Evolutionary conservation across 257 asterid species (phyloP).

Genomic region (Capsicum chinense): DNA sequence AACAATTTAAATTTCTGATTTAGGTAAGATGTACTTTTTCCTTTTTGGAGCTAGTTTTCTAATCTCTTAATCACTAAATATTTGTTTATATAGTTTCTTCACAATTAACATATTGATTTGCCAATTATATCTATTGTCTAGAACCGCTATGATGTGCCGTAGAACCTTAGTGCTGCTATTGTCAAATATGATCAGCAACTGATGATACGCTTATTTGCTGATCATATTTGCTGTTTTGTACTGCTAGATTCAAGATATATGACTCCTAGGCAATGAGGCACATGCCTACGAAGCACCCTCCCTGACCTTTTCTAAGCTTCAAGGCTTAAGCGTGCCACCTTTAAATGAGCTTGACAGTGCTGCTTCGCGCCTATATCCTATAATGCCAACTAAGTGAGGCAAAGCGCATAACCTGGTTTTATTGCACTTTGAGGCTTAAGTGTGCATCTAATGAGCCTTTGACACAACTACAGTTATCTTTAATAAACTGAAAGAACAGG

Average conservation of each 20-base stretch:
- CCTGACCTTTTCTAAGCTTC: neutral
- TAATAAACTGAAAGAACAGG: neutral
- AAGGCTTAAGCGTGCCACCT: neutral
- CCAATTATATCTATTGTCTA: neutral
- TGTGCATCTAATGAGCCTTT: neutral
- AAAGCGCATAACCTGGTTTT: neutral
- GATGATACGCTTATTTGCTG: neutral
- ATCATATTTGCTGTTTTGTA: neutral
- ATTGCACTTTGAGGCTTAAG: neutral
- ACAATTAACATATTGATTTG: neutral
- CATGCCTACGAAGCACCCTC: neutral
- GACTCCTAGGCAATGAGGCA: neutral
- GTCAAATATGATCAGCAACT: too few relatives aligned
- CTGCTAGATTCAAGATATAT: neutral
- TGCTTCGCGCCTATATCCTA: neutral
- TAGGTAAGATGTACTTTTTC: neutral
- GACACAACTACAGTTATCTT: neutral
- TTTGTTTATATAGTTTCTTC: neutral
- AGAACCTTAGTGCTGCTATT: neutral
- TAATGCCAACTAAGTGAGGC: neutral
- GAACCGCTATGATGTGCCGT: neutral
- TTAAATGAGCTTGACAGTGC: neutral
- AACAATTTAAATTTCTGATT: neutral
- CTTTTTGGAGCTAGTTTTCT: neutral
- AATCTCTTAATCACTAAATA: neutral